Percentiles rank a stretch among this genome's conserved stretches.
Evolutionary conservation across 2,329 filamentous ascomycete genomes (phyloP).

Genomic region (Penicillium sp.): DNA sequence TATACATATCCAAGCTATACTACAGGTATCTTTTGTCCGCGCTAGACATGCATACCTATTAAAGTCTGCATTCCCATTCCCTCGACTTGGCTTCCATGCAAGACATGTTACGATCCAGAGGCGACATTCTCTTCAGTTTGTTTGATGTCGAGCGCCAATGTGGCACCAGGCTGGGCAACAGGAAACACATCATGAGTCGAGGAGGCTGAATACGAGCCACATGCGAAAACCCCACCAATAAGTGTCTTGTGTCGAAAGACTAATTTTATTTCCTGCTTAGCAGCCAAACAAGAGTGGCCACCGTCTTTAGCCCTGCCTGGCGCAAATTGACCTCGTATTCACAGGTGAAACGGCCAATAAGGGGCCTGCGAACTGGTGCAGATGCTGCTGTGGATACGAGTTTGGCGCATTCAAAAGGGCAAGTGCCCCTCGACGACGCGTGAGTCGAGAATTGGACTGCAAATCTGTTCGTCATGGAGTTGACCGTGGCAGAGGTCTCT

Average conservation of each 20-base stretch:
- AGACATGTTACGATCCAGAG: no score
- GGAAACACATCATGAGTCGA: no score
- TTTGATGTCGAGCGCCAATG: no score
- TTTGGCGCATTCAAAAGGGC: not conserved
- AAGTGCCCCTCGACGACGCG: no score
- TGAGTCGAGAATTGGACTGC: not conserved
- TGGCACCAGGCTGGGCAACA: no score
- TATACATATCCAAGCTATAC: no score
- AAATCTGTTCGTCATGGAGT: not conserved
- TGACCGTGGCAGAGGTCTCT: conserved; percentile 46
- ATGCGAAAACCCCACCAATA: not conserved
- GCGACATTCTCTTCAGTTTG: no score
- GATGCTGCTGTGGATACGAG: not conserved
- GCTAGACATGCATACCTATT: no score
- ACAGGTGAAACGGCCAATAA: not conserved
- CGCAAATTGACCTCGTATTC: not conserved
- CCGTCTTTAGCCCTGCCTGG: not conserved
- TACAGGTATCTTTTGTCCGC: no score
- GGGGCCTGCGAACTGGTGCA: not conserved
- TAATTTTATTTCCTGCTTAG: not conserved
- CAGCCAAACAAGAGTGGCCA: not conserved
- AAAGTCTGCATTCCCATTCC: no score
- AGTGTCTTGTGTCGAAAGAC: not conserved
- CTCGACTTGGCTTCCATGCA: no score
- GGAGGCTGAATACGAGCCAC: not conserved